Conservation (phyloP, 2,329 filamentous ascomycete species). For the Neopestalotiopsis sp. region DNA sequence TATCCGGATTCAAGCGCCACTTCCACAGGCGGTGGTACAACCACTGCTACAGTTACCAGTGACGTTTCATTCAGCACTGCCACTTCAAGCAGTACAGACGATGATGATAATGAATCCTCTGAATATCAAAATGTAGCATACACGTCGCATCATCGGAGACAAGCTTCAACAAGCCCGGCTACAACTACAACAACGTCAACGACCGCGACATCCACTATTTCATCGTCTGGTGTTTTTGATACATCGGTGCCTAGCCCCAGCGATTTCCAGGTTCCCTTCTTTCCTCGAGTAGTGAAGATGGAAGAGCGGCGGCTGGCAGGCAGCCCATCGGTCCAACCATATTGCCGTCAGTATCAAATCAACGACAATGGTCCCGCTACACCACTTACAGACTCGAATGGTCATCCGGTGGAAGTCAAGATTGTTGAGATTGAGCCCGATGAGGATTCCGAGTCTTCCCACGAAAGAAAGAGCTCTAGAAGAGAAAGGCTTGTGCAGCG, state of each 20-base stretch:
- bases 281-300: conserved; percentile 58
- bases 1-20: background rate
- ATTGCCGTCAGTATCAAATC: conserved; percentile 56
- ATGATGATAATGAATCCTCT: background rate
- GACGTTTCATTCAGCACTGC: background rate
- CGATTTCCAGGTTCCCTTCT: conserved; percentile 25
- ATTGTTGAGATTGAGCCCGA: conserved; percentile 48
- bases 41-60: conserved; percentile 3
- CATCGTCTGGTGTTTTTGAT: conserved; percentile 17
- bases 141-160: background rate
- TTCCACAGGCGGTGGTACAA: background rate
- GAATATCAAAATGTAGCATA: conserved; percentile 3
- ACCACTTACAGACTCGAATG: conserved; percentile 41
- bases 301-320: conserved; percentile 54
- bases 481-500: conserved; percentile 16
- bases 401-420: conserved; percentile 45
- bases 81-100: background rate
- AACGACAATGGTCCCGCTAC: conserved; percentile 41
- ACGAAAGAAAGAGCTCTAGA: background rate
- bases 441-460: conserved; percentile 10
- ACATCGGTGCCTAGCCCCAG: conserved; percentile 23
- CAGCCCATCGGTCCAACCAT: conserved; percentile 40
- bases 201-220: background rate
- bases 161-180: background rate
- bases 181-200: conserved; percentile 4